Evolutionary conservation across 345 rosid genomes (phyloP).

Genomic region (Punica granatum): DNA sequence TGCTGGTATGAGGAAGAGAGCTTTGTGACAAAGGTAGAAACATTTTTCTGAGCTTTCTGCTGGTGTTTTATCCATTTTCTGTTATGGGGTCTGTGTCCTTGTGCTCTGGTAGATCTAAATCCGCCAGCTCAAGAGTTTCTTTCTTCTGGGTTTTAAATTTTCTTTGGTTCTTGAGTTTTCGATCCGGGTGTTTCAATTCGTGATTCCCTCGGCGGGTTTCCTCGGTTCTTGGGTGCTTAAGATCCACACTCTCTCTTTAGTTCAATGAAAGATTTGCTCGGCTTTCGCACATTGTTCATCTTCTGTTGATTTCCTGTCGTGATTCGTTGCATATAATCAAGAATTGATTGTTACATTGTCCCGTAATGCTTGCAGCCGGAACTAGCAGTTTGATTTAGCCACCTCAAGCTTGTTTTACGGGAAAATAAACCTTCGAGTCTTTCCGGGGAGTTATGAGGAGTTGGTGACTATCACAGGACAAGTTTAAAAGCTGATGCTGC

Average conservation of each 20-base stretch:
- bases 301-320: neutral
- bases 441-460: constrained; percentile 12
- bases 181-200: neutral
- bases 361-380: neutral
- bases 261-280: neutral
- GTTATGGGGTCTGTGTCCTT: neutral
- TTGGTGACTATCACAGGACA: constrained; percentile 15
- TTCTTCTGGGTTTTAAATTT: neutral
- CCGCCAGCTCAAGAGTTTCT: neutral
- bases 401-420: neutral
- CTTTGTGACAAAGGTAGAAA: neutral
- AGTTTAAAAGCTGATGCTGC: constrained; percentile 25
- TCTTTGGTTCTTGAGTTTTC: neutral
- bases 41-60: neutral
- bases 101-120: neutral
- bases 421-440: neutral
- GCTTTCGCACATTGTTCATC: neutral
- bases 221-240: neutral
- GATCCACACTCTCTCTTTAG: neutral
- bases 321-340: too few relatives aligned
- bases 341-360: neutral
- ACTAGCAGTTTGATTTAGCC: neutral
- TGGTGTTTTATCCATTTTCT: neutral
- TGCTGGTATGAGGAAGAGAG: neutral
- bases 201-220: neutral